Conservation (phyloP, 306 rosid genomes). For the Glycine soja region DNA sequence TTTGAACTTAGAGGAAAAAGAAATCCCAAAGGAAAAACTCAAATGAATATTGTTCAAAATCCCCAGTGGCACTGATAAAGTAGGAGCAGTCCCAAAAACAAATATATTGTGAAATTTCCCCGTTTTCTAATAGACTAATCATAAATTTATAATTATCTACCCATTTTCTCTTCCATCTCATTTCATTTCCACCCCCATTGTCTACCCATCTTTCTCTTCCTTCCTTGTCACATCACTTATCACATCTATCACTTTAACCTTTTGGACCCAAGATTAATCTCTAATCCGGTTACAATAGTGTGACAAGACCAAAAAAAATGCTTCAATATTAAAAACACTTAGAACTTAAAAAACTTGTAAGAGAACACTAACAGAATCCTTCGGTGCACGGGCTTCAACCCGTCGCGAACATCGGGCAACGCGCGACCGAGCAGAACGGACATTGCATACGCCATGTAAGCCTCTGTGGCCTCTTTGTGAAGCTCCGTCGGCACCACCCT, state of each 20-base stretch:
- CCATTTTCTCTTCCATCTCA: too few species aligned
- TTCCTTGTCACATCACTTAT: too few species aligned
- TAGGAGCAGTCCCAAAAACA: neutral
- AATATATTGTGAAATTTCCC: neutral
- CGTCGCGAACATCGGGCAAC: slow-evolving; percentile 94
- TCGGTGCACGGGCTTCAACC: slow-evolving; percentile 94
- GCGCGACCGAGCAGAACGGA: slow-evolving; percentile 97
- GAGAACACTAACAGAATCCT: slow-evolving; percentile 78
- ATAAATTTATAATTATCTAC: too few species aligned
- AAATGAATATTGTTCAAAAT: neutral
- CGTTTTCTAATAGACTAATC: too few species aligned
- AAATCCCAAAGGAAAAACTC: neutral
- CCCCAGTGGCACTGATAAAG: neutral
- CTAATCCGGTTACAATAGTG: too few species aligned
- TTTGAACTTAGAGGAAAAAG: too few species aligned
- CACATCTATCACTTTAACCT: too few species aligned
- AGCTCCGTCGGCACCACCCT: slow-evolving; percentile 67
- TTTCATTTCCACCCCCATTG: too few species aligned
- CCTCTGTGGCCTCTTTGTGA: slow-evolving; percentile 89
- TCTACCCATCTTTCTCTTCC: too few species aligned
- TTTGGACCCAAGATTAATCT: too few species aligned
- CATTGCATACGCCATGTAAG: slow-evolving; percentile 93
- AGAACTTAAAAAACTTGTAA: neutral
- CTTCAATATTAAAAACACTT: neutral
- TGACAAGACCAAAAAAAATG: too few species aligned